phyloP scores from a whole-genome alignment of 2,329 filamentous ascomycete genomes.

The Epichloe gansuensis region DNA sequence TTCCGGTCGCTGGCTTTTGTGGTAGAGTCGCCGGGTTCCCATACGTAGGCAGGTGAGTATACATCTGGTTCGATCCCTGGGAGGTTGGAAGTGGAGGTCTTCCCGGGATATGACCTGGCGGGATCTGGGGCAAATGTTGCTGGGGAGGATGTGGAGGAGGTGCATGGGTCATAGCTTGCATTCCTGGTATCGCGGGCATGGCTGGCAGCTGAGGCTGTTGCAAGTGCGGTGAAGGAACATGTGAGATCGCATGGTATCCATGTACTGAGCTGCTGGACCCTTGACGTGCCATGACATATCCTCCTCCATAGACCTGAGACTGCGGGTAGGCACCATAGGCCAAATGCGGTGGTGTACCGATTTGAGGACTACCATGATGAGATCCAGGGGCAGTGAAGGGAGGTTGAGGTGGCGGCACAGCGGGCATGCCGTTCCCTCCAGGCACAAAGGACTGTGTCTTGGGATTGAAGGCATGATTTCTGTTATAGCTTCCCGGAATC shows the following conservation, averaged over 20 bases:
- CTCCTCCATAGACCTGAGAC: conserved; percentile 33
- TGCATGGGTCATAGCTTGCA: conserved; percentile 25
- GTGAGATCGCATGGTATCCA: conserved; percentile 33
- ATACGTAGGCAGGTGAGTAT: conserved; percentile 42
- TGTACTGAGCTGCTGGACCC: conserved; percentile 42
- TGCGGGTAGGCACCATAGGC: conserved; percentile 38
- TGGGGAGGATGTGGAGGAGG: conserved; percentile 17
- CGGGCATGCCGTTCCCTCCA: conserved; percentile 34
- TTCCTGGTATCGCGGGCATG: conserved; percentile 7
- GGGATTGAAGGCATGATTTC: conserved; percentile 75
- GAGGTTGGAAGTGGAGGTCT: conserved; percentile 32
- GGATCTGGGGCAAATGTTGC: conserved; percentile 30
- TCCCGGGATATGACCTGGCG: conserved; percentile 30
- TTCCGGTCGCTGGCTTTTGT: conserved; percentile 43
- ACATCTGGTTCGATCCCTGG: conserved; percentile 32
- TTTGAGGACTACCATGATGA: conserved; percentile 41
- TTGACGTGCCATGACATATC: conserved; percentile 45
- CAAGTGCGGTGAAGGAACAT: conserved; percentile 24
- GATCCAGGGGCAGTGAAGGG: conserved; percentile 36
- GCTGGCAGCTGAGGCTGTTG: conserved; percentile 5
- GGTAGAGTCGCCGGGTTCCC: conserved; percentile 48
- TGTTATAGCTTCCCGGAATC: conserved; percentile 71
- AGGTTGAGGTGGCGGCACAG: conserved; percentile 34
- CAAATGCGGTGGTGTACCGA: conserved; percentile 39
- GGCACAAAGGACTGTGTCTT: conserved; percentile 90